Percentiles rank a stretch among this genome's conserved stretches.
Conservation (phyloP, 495 filamentous ascomycete genomes). For the Neurospora sp. region DNA sequence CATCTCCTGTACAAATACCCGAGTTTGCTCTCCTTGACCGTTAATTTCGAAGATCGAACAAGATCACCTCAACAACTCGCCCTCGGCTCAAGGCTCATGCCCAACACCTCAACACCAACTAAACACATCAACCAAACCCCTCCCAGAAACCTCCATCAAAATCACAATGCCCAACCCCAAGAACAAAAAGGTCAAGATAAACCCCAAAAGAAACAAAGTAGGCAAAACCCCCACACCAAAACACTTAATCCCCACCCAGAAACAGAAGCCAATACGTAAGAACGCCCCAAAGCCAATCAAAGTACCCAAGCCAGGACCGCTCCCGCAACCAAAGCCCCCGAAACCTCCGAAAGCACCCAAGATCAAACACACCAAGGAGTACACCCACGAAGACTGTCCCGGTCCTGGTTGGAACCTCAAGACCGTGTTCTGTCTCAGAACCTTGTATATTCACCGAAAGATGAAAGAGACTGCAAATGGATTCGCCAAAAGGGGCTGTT, state of each 20-base stretch:
- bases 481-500: not conserved
- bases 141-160: no score
- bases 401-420: not conserved
- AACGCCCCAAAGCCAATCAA: no score
- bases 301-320: not conserved
- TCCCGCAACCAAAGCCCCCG: not conserved
- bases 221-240: no score
- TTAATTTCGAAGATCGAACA: not conserved
- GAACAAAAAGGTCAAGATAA: no score
- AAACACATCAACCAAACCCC: no score
- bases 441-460: not conserved
- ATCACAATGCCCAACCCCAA: no score
- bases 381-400: not conserved
- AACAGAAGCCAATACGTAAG: no score
- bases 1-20: not conserved
- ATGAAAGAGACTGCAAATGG: not conserved
- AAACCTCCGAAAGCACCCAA: not conserved
- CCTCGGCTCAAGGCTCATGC: no score
- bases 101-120: no score
- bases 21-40: not conserved
- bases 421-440: not conserved
- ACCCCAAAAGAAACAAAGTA: no score
- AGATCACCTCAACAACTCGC: not conserved
- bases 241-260: no score
- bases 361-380: not conserved